phyloP scores from a whole-genome alignment of 495 filamentous ascomycete genomes.

The Annulohypoxylon bovei region DNA sequence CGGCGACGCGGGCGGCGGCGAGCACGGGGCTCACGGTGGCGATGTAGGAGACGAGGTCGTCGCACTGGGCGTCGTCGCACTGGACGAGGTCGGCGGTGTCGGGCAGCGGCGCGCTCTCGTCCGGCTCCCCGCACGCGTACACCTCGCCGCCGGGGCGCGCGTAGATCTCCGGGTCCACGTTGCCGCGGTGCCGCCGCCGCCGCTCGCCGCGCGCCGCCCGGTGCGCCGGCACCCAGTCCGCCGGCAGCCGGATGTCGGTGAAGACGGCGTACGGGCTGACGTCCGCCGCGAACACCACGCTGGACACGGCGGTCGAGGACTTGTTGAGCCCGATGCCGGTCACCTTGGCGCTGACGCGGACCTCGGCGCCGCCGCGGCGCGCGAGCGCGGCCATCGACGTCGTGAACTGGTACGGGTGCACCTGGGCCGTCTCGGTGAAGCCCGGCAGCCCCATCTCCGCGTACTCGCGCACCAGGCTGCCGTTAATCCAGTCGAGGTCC shows the following conservation, averaged over 20 bases:
- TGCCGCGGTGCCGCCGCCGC: conserved; percentile 63
- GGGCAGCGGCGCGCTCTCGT: conserved; percentile 78
- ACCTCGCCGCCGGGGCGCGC: conserved; percentile 87
- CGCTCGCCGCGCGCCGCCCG: conserved; percentile 57
- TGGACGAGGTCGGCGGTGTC: conserved; percentile 78
- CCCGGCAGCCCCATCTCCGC: conserved; percentile 83
- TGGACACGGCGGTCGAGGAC: conserved; percentile 70
- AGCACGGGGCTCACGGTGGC: conserved; percentile 79
- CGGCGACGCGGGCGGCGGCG: conserved; percentile 77
- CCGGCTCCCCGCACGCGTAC: conserved; percentile 93
- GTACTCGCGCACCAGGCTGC: conserved; percentile 72
- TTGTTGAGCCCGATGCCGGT: conserved; percentile 65
- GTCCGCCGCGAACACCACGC: conserved; percentile 82
- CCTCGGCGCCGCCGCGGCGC: conserved; percentile 74
- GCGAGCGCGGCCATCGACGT: conserved; percentile 86
- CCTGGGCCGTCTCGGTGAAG: conserved; percentile 79
- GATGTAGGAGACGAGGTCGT: conserved; percentile 88
- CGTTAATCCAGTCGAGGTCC: conserved; percentile 88
- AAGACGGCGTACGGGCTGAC: conserved; percentile 91
- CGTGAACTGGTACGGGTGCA: conserved; percentile 94
- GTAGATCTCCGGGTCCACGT: conserved; percentile 91
- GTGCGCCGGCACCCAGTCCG: conserved; percentile 60
- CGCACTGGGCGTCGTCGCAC: conserved; percentile 78
- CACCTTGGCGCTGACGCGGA: conserved; percentile 69
- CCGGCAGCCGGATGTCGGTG: conserved; percentile 83